A percentile compares a stretch with the other conserved stretches of the same genome.
Evolutionary conservation across 495 filamentous ascomycete genomes (phyloP).

Genomic region (Lentithecium fluviatile): DNA sequence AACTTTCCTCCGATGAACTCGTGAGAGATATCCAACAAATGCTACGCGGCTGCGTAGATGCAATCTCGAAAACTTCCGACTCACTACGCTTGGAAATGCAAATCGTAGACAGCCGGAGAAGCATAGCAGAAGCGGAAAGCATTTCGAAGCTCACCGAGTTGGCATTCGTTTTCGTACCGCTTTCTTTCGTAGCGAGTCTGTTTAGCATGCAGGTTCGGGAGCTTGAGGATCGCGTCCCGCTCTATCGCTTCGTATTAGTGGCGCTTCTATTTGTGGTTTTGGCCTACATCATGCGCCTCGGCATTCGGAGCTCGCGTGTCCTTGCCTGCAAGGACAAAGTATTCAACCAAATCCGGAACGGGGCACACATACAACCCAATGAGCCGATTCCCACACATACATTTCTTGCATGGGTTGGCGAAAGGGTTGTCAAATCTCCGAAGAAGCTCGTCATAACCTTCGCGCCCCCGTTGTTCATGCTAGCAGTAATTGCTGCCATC

Average conservation of each 20-base stretch:
- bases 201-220: constrained; percentile 8
- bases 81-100: neutral
- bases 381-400: neutral
- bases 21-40: neutral
- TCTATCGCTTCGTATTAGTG: neutral
- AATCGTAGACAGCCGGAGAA: neutral
- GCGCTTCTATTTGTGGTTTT: neutral
- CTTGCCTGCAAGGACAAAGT: neutral
- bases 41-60: neutral
- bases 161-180: constrained; percentile 5
- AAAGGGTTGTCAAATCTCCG: neutral
- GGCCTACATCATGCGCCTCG: neutral
- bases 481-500: neutral
- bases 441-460: neutral
- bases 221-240: neutral
- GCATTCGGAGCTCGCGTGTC: neutral
- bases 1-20: too few relatives aligned
- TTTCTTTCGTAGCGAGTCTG: neutral
- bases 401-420: neutral
- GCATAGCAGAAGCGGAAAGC: neutral
- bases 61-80: neutral
- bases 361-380: neutral
- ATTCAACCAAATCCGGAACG: neutral
- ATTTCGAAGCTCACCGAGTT: neutral
- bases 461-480: neutral